Evolutionary conservation across 805 yeast species (phyloP).

Genomic region (Schizosaccharomyces lindneri): DNA sequence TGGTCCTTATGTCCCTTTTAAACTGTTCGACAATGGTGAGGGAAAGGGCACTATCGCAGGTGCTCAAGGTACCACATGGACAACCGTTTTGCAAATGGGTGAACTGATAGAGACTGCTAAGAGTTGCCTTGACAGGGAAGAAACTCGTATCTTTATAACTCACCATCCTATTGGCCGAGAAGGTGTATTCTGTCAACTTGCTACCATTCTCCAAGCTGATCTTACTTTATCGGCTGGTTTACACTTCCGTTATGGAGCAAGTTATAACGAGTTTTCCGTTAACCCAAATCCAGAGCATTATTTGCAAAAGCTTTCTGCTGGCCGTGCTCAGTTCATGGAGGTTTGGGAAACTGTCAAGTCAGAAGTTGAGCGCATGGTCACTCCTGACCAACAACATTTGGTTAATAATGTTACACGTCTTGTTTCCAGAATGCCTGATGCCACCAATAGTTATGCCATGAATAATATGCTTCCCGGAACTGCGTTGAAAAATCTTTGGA

Average conservation of each 20-base stretch:
- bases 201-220: constrained; percentile 42
- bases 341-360: constrained; percentile 36
- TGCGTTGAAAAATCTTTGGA: constrained; percentile 55
- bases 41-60: constrained; percentile 26
- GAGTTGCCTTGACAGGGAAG: constrained; percentile 17
- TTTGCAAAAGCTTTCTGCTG: constrained; percentile 33
- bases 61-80: constrained; percentile 49
- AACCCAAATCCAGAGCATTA: constrained; percentile 40
- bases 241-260: constrained; percentile 44
- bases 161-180: constrained; percentile 52
- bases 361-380: constrained; percentile 23
- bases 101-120: constrained; percentile 29
- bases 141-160: constrained; percentile 36
- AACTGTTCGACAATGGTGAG: constrained; percentile 41
- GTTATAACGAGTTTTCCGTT: constrained; percentile 42
- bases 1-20: constrained; percentile 41
- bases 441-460: constrained; percentile 21
- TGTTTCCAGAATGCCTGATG: constrained; percentile 27
- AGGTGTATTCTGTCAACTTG: constrained; percentile 41
- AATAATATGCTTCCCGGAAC: constrained; percentile 22
- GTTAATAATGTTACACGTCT: constrained; percentile 33
- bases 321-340: constrained; percentile 35
- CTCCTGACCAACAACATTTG: constrained; percentile 20
- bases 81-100: constrained; percentile 46
- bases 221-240: constrained; percentile 48